phyloP scores from a whole-genome alignment of 345 rosid genomes.

The Dipteronia dyeriana region DNA sequence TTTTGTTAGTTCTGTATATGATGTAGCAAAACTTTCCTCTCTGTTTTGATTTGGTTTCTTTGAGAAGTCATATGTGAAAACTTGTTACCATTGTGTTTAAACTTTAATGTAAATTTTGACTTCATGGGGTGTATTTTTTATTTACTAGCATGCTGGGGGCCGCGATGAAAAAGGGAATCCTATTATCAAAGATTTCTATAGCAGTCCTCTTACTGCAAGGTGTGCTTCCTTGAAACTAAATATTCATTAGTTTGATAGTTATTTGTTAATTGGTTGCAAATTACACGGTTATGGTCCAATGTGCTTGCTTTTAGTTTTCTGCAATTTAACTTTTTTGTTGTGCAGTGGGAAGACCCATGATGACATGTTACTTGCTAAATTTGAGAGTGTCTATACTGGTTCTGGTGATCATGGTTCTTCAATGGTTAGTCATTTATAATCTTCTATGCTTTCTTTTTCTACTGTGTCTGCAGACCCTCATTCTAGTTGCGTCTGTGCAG shows the following conservation, averaged over 20 bases:
- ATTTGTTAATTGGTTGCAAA: slow-evolving; percentile 2
- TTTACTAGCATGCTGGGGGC: slow-evolving; percentile 72
- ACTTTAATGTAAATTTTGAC: neutral
- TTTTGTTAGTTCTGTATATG: slow-evolving; percentile 1
- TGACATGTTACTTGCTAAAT: slow-evolving; percentile 71
- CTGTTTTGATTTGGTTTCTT: neutral
- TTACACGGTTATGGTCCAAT: slow-evolving; percentile 1
- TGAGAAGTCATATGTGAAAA: slow-evolving; percentile 3
- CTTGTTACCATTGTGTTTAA: neutral
- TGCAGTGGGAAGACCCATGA: slow-evolving; percentile 85
- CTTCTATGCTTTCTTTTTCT: slow-evolving; percentile 11
- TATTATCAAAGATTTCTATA: slow-evolving; percentile 73
- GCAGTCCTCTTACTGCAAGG: slow-evolving; percentile 97
- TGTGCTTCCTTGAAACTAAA: slow-evolving; percentile 25
- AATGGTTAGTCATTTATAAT: slow-evolving; percentile 58
- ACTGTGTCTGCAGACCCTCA: slow-evolving; percentile 15
- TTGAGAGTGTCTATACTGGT: slow-evolving; percentile 86
- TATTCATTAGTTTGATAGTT: neutral
- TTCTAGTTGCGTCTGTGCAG: slow-evolving; percentile 44
- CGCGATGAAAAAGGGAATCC: slow-evolving; percentile 83
- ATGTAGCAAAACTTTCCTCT: neutral
- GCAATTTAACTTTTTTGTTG: slow-evolving; percentile 26
- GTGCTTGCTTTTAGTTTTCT: slow-evolving; percentile 18
- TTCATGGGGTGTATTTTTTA: neutral
- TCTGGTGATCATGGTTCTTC: slow-evolving; percentile 92